Conservation (phyloP, 371 early-diverging fungal species). For the Actinomortierella wolfii region DNA sequence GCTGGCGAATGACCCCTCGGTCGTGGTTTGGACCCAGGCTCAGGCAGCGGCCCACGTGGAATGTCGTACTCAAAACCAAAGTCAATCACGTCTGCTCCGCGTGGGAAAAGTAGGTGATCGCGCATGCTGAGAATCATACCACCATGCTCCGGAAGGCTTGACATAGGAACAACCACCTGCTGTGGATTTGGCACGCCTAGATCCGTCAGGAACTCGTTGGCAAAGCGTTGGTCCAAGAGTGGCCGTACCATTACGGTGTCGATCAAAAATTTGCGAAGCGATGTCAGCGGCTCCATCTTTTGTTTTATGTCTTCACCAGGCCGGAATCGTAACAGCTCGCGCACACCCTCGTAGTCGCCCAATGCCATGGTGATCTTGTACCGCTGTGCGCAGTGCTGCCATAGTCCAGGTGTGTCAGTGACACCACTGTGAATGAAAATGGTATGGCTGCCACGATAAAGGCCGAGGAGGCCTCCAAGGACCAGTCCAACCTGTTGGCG, state of each 20-base stretch:
- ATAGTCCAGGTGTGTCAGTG: conserved; percentile 70
- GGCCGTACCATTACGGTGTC: conserved; percentile 70
- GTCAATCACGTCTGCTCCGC: conserved; percentile 43
- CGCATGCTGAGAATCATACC: conserved; percentile 71
- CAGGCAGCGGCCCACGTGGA: conserved; percentile 41
- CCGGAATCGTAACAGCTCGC: conserved; percentile 56
- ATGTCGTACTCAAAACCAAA: conserved; percentile 47
- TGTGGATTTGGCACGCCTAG: conserved; percentile 57
- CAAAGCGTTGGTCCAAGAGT: conserved; percentile 63
- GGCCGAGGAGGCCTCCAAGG: conserved; percentile 67
- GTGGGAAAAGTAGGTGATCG: conserved; percentile 40
- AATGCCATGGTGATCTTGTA: conserved; percentile 68
- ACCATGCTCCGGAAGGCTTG: conserved; percentile 75
- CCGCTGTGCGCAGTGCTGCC: conserved; percentile 70
- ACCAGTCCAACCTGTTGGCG: conserved; percentile 84
- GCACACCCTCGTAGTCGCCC: conserved; percentile 71
- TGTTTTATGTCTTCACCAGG: conserved; percentile 62
- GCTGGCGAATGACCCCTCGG: conserved; percentile 49
- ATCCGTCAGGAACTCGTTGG: conserved; percentile 63
- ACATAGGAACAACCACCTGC: conserved; percentile 69
- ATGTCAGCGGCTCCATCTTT: conserved; percentile 60
- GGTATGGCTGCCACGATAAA: conserved; percentile 73
- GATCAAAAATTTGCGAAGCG: conserved; percentile 71
- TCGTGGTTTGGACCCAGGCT: conserved; percentile 34
- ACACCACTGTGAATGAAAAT: conserved; percentile 68